phyloP scores from a whole-genome alignment of 805 yeast species.

The Saccharomyces paradoxus region DNA sequence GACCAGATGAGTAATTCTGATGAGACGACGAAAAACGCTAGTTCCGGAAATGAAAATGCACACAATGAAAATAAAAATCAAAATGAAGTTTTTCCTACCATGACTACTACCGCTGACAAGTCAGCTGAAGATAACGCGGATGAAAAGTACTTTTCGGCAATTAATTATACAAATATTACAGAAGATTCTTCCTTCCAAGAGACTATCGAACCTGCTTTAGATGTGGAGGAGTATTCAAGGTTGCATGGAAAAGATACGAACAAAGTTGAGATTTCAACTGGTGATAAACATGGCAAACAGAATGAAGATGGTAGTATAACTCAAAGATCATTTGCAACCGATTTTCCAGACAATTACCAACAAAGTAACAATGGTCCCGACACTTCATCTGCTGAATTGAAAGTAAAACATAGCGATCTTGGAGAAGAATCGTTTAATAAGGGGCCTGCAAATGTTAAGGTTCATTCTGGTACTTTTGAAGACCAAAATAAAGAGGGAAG shows the following conservation, averaged over 20 bases:
- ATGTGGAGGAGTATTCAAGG: neutral
- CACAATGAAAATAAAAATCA: neutral
- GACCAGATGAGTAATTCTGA: neutral
- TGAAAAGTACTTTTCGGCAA: neutral
- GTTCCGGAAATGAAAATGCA: neutral
- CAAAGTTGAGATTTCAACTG: neutral
- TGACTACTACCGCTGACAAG: neutral
- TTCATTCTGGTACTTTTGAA: neutral
- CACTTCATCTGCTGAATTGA: neutral
- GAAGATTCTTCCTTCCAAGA: neutral
- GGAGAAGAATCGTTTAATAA: neutral
- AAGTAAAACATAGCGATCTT: neutral
- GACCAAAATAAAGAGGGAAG: neutral
- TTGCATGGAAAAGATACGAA: neutral
- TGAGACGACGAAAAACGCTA: neutral
- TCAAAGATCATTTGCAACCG: neutral
- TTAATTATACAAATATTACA: neutral
- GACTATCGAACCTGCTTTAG: neutral
- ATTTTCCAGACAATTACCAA: neutral
- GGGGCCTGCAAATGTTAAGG: neutral
- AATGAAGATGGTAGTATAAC: neutral
- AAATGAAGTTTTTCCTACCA: neutral
- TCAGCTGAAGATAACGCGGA: neutral
- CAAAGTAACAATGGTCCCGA: too few species aligned
- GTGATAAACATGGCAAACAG: neutral